A percentile compares a stretch with the other conserved stretches of the same genome.
These are phyloP conservation scores for Wickerhamomyces hampshirensis DNA, from an alignment of 805 yeast species.

Conservation along the genomic window DNA sequence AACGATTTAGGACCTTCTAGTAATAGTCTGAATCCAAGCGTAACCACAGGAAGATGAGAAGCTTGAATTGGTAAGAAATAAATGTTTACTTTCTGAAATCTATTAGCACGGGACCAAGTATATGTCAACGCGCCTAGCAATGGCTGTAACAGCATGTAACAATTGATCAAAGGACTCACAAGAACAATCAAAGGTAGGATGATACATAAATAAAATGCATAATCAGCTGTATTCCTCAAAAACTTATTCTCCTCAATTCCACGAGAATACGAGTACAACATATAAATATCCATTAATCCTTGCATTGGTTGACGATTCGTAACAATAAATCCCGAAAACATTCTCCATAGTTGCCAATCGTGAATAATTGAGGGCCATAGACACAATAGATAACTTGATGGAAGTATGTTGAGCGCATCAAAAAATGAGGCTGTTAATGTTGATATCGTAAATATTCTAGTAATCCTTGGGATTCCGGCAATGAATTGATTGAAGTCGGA, in stretches of 20 bases:
- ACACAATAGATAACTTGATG: slow-evolving; percentile 17
- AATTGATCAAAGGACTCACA: slow-evolving; percentile 27
- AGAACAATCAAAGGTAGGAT: slow-evolving; percentile 43
- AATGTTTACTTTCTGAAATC: slow-evolving; percentile 46
- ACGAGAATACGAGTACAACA: slow-evolving; percentile 52
- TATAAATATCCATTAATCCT: slow-evolving; percentile 47
- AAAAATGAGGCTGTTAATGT: slow-evolving; percentile 43
- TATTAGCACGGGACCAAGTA: slow-evolving; percentile 54
- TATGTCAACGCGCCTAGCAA: slow-evolving; percentile 51
- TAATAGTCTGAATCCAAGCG: slow-evolving; percentile 38
- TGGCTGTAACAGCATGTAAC: slow-evolving; percentile 30
- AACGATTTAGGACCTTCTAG: slow-evolving; percentile 37
- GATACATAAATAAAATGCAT: slow-evolving; percentile 47
- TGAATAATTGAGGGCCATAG: slow-evolving; percentile 27
- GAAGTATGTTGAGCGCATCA: slow-evolving; percentile 27
- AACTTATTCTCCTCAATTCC: slow-evolving; percentile 53
- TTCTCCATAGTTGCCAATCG: slow-evolving; percentile 39
- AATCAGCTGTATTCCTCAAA: slow-evolving; percentile 45
- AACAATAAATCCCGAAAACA: slow-evolving; percentile 46
- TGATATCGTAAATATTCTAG: slow-evolving; percentile 48
- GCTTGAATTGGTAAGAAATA: slow-evolving; percentile 55
- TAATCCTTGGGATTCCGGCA: slow-evolving; percentile 50
- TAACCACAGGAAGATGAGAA: slow-evolving; percentile 48
- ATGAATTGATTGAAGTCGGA: slow-evolving; percentile 27
- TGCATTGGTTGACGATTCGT: slow-evolving; percentile 38